These are phyloP conservation scores for Misopates orontium DNA, from an alignment of 257 asterid species.

Conservation along the genomic window DNA sequence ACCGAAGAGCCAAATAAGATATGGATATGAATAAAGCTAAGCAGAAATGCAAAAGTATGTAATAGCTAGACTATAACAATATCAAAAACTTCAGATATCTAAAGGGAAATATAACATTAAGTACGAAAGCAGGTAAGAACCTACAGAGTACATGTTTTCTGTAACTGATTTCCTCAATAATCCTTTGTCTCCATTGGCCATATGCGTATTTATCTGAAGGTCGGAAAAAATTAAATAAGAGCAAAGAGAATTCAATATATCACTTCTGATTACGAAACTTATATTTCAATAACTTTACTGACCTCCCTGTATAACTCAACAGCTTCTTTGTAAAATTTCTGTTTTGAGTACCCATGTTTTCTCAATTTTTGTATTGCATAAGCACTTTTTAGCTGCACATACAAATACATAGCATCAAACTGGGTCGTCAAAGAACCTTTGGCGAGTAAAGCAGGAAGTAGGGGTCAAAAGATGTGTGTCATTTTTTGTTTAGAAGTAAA, in stretches of 20 bases:
- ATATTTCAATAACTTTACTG: conserved; percentile 22
- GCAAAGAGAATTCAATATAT: conserved; percentile 26
- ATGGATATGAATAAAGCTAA: conserved; percentile 15
- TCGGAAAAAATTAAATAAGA: conserved; percentile 20
- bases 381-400: conserved; percentile 77
- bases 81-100: conserved; percentile 1
- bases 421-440: conserved; percentile 4
- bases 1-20: conserved; percentile 19
- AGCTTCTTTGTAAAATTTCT: conserved; percentile 80
- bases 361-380: conserved; percentile 80
- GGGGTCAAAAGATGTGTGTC: background rate
- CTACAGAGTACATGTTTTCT: conserved; percentile 89
- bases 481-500: background rate
- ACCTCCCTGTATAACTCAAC: conserved; percentile 84
- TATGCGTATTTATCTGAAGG: conserved; percentile 73
- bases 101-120: conserved; percentile 8
- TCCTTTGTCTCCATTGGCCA: conserved; percentile 85
- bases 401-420: conserved; percentile 26
- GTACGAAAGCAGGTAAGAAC: conserved; percentile 34
- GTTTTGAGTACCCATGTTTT: conserved; percentile 75
- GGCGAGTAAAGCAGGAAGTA: conserved; percentile 19
- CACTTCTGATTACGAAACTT: conserved; percentile 1
- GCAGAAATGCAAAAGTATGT: conserved; percentile 5
- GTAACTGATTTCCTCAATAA: conserved; percentile 76
- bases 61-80: conserved; percentile 18